phyloP scores from a whole-genome alignment of 129 eudicot species.

The Apium graveolens region DNA sequence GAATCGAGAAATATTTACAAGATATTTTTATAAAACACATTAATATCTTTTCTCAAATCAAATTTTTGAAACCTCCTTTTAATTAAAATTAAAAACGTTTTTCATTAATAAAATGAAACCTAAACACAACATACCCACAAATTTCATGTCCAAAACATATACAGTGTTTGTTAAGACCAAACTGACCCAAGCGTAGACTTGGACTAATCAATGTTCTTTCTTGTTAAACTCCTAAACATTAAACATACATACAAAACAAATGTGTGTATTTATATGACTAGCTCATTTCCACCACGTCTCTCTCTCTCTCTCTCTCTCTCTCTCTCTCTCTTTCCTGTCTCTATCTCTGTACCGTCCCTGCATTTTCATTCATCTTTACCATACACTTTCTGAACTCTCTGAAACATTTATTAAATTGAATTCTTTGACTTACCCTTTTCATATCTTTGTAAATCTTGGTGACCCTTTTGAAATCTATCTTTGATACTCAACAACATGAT shows the following conservation, averaged over 20 bases:
- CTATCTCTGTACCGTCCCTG: background rate
- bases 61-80: no score
- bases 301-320: background rate
- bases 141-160: background rate
- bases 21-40: no score
- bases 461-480: slow-evolving; percentile 1
- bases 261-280: background rate
- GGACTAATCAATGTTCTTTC: background rate
- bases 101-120: background rate
- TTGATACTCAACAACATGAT: background rate
- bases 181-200: slow-evolving; percentile 1
- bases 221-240: background rate
- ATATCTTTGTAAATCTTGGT: background rate
- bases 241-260: background rate
- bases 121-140: no score
- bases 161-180: background rate
- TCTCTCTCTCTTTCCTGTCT: background rate
- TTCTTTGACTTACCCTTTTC: background rate
- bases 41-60: no score
- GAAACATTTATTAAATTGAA: background rate
- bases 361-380: slow-evolving; percentile 3
- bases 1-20: no score
- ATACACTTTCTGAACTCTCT: background rate
- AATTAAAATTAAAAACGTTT: no score
- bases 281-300: background rate